Base-by-base conservation (phyloP, 257 asterid species). In the Fraxinus pennsylvanica region DNA sequence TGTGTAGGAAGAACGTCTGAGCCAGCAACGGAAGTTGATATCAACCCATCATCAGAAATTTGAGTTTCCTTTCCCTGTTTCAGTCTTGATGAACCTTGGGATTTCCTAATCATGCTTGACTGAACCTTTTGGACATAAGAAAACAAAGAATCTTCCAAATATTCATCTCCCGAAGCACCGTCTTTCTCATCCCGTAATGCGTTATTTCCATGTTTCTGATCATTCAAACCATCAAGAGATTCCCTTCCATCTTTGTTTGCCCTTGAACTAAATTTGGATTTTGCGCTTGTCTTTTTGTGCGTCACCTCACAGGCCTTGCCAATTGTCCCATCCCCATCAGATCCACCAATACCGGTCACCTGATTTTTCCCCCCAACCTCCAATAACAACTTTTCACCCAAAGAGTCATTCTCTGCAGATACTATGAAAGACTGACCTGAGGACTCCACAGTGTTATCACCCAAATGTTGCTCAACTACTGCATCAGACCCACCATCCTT, bases 121-220 rank as follows among this genome's bases (percentile, higher is more conserved):
- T 90, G 98, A 39, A 89, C 86, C 78, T 88, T 94, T 32, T 72
- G 92, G 70, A 87, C 80, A 73, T 87, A 90, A 72, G 87, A 74
- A 80, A 94, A 90, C 74, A 93, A 85, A 8, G 97, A 91, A 84
- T 90, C 96, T 86, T 88, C 98, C 47, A 76, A 77, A 50, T 81
- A 86, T 68, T 84, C 91, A 72, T 87, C 89, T 61, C 77, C 84
- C 1, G 74, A 67, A 77, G 76, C 81, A 73, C 52, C 79, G 69
- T 82, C 89, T 72, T 86, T 84, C 68, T 66, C 90, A 74, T 80
- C 72, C 52, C 66, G 78, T 47, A 33, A 67, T 68, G 75, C 65
- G 75, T 69, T 71, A 74, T 74, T 79, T 41, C 71, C 83, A 75
- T 83, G 80, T 71, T 36, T 72, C 78, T 52, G 80, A 71, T 6